Evolutionary conservation across 148 eudicot genomes (phyloP), one percentile per base, ranked within the genome.

Genomic region (Simmondsia chinensis): DNA sequence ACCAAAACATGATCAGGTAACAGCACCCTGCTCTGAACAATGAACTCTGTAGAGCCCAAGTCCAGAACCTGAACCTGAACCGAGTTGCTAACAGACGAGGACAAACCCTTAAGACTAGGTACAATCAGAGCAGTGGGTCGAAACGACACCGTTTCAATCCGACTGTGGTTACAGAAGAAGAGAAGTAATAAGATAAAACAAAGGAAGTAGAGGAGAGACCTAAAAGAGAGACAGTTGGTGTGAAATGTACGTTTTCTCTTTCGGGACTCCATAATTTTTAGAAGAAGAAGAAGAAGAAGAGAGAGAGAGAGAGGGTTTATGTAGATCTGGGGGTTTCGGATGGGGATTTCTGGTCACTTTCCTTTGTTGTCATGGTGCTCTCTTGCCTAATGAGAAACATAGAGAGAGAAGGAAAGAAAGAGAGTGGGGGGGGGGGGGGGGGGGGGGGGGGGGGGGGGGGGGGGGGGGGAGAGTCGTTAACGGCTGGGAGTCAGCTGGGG

Each of bases 1-100:
- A 87, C 59, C 68, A 82, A 22, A 5, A 87, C 67, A 61, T 76
- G 77, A 21, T 91, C 89, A 28, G 80, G 81, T 23, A 91, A 86
- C 56, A 77, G 36, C 16, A 91, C 89, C 55, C 74, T 57, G 30
- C 46, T 56, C 49, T 72, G 76, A 8, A 79, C 56, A 25, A 34
- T 55, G 34, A 73, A 39, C 39, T 58, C 76, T 41, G 46, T 18
- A 11, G 12, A 18, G 12, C 13, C 46, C 30, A 47, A 30, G n/a
- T n/a, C n/a, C n/a, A n/a, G n/a, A n/a, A n/a, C 29, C 9, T 52
- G 64, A 27, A 55, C 69, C 25, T 66, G 57, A 33, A 68, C 30
- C 31, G 79, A 53, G 30, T 55, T 27, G 25, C 54, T 59, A 0
- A 64, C 22, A 5, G 66, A 63, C 0, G 73, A 61, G 4, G 78